These are phyloP conservation scores for Pichia eremophila DNA, from an alignment of 805 yeast genomes.

Conservation along the genomic window DNA sequence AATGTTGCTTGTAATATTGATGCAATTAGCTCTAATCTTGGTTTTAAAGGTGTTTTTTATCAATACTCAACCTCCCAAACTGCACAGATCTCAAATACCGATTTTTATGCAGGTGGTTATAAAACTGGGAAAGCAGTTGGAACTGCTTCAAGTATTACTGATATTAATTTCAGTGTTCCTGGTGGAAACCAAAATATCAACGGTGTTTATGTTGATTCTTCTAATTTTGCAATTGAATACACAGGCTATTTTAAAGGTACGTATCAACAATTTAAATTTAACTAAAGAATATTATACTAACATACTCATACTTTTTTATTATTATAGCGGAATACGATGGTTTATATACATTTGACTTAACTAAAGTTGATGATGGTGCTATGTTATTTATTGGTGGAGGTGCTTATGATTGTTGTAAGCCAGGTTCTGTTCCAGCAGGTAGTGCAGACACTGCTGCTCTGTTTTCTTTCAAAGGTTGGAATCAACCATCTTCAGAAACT, in stretches of 20 bases:
- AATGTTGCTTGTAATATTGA: not conserved
- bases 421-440: not conserved
- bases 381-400: slow-evolving; percentile 23
- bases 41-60: not conserved
- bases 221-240: slow-evolving; percentile 4
- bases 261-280: not conserved
- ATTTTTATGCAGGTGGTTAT: slow-evolving; percentile 5
- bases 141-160: slow-evolving; percentile 2
- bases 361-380: slow-evolving; percentile 23
- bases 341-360: slow-evolving; percentile 15
- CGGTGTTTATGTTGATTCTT: slow-evolving; percentile 2
- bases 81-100: not conserved
- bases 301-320: not conserved
- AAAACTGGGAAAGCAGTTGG: not conserved
- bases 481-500: not conserved
- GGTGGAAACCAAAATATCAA: not conserved
- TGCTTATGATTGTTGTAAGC: slow-evolving; percentile 27
- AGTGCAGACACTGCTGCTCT: not conserved
- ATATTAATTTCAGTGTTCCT: not conserved
- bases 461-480: not conserved
- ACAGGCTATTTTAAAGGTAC: slow-evolving; percentile 7
- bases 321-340: slow-evolving; percentile 21
- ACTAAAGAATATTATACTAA: not conserved
- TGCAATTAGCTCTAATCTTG: not conserved
- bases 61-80: not conserved